phyloP scores from a whole-genome alignment of 1,139 yeast genomes.

The Kodamaea anthophila region DNA sequence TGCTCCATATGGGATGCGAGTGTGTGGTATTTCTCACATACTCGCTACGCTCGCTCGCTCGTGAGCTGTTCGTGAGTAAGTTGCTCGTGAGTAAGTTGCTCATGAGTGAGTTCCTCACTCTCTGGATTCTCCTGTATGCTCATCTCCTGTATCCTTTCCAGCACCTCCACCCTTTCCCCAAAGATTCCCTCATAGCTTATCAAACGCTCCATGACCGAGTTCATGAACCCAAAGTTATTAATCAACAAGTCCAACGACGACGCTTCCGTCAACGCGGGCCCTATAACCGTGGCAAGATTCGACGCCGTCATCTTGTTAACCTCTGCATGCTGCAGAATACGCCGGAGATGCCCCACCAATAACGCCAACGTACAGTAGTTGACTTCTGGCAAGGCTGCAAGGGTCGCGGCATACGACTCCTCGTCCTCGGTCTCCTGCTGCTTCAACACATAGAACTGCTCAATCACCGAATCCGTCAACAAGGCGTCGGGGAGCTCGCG shows the following conservation, averaged over 20 bases:
- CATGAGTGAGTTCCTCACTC: too few species aligned
- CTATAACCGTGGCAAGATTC: slow-evolving; percentile 72
- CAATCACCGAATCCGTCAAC: slow-evolving; percentile 49
- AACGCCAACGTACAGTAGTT: slow-evolving; percentile 66
- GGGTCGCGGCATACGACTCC: slow-evolving; percentile 34
- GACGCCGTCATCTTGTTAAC: slow-evolving; percentile 73
- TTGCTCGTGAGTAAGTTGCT: too few species aligned
- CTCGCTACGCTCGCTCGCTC: too few species aligned
- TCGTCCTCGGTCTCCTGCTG: slow-evolving; percentile 24
- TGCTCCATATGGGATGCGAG: too few species aligned
- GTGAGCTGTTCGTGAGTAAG: too few species aligned
- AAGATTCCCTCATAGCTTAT: slow-evolving; percentile 41
- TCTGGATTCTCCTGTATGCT: too few species aligned
- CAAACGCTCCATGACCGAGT: slow-evolving; percentile 46
- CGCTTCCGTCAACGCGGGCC: slow-evolving; percentile 58
- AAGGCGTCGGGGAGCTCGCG: slow-evolving; percentile 89
- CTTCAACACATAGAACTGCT: slow-evolving; percentile 41
- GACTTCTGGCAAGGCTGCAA: slow-evolving; percentile 50
- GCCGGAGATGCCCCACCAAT: slow-evolving; percentile 62
- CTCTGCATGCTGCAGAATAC: slow-evolving; percentile 53
- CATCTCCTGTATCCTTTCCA: too few species aligned
- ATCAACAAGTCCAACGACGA: slow-evolving; percentile 44
- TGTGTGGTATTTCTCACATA: too few species aligned
- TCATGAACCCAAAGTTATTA: slow-evolving; percentile 51
- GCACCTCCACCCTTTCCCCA: slow-evolving; percentile 11